A percentile compares a stretch with the other conserved stretches of the same genome.
These are phyloP conservation scores for Cylindrotheca closterium DNA, from an alignment of 108 stramenopile species.

Conservation along the genomic window DNA sequence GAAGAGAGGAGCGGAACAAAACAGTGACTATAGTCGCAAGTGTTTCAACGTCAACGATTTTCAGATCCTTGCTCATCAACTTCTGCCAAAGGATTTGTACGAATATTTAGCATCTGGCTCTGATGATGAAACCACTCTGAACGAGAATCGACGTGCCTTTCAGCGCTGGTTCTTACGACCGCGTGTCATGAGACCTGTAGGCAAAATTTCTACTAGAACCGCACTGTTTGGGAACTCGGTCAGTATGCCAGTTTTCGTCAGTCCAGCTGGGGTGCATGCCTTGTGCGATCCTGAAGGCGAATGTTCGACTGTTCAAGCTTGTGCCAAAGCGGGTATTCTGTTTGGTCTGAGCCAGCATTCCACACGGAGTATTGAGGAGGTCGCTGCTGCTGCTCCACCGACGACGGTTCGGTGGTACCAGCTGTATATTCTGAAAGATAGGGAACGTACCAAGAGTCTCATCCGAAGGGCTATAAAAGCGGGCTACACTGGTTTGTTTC, in stretches of 20 bases:
- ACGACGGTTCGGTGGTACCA: constrained; percentile 57
- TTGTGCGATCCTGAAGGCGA: constrained; percentile 66
- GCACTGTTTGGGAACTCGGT: constrained; percentile 36
- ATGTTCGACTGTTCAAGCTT: constrained; percentile 70
- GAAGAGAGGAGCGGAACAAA: background rate
- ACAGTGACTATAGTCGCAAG: constrained; percentile 1
- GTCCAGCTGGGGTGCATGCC: constrained; percentile 78
- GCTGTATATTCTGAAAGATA: constrained; percentile 74
- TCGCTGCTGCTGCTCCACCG: constrained; percentile 41
- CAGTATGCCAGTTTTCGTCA: constrained; percentile 66
- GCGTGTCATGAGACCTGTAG: constrained; percentile 68
- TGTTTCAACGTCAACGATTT: constrained; percentile 64
- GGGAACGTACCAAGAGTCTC: constrained; percentile 52
- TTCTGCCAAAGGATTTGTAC: constrained; percentile 51
- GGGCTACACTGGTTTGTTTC: constrained; percentile 73
- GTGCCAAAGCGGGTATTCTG: constrained; percentile 41
- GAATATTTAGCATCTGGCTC: constrained; percentile 78
- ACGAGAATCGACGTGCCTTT: constrained; percentile 61
- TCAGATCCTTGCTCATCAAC: constrained; percentile 44
- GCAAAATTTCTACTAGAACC: constrained; percentile 42
- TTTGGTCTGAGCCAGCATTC: constrained; percentile 78
- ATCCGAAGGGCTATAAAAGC: constrained; percentile 61
- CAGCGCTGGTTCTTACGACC: constrained; percentile 70
- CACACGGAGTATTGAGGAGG: constrained; percentile 76
- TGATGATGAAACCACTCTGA: constrained; percentile 72